These are phyloP conservation scores for Trichophyton rubrum DNA, from an alignment of 2,329 filamentous ascomycete species.

Conservation along the genomic window DNA sequence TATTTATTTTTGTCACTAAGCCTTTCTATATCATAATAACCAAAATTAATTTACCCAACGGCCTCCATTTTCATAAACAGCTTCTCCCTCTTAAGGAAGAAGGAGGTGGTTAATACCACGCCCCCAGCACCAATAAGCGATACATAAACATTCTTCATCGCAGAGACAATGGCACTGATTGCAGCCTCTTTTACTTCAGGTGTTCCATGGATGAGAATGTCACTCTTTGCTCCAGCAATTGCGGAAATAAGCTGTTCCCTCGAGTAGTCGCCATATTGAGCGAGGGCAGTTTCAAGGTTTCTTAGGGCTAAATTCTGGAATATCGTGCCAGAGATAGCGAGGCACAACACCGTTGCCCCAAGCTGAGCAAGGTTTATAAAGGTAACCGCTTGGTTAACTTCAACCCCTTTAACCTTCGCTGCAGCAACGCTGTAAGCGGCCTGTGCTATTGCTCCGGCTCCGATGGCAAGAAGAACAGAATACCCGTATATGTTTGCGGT, in stretches of 20 bases:
- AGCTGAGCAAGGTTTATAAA: conserved; percentile 29
- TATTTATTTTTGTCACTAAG: too few species aligned
- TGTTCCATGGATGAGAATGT: conserved; percentile 20
- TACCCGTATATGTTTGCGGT: conserved; percentile 19
- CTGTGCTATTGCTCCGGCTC: conserved; percentile 24
- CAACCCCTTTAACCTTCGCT: conserved; percentile 22
- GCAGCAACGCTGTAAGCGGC: conserved; percentile 29
- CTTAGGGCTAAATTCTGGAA: conserved; percentile 23
- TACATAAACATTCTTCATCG: conserved; percentile 20
- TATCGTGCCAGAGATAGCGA: conserved; percentile 5
- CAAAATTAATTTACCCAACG: not conserved
- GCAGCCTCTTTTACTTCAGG: conserved; percentile 18
- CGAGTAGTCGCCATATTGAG: conserved; percentile 15
- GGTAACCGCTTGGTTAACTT: conserved; percentile 25
- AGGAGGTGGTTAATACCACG: conserved; percentile 10
- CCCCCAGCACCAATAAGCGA: conserved; percentile 18
- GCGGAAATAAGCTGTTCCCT: conserved; percentile 21
- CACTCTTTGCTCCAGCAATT: conserved; percentile 24
- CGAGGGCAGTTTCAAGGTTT: conserved; percentile 19
- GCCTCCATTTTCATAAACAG: conserved; percentile 2
- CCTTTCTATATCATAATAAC: too few species aligned
- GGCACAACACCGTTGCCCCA: not conserved
- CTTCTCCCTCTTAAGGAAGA: conserved; percentile 4
- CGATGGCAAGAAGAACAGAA: conserved; percentile 30
- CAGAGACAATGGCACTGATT: conserved; percentile 20